Conservation (phyloP, 164 flowering plant species). For the Cinnamomum chago region DNA sequence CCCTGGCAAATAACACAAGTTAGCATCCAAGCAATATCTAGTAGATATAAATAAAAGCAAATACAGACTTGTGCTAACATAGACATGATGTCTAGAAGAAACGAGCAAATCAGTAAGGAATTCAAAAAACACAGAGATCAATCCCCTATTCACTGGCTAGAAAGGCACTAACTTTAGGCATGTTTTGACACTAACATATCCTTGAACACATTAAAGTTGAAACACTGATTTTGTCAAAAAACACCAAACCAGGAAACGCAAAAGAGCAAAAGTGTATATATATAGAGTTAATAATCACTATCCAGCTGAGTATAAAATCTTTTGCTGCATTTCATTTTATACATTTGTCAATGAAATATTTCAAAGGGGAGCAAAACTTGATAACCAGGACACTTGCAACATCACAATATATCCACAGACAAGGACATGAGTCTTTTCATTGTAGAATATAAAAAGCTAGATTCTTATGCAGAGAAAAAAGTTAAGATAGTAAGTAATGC, state of each 20-base stretch:
- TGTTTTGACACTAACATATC: not conserved
- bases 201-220: not conserved
- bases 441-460: too few relatives aligned
- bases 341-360: too few relatives aligned
- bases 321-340: too few relatives aligned
- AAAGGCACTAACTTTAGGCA: not conserved
- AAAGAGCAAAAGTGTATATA: not conserved
- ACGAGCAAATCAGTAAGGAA: not conserved
- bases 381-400: too few relatives aligned
- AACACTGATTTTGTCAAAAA: not conserved
- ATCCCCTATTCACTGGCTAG: not conserved
- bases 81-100: not conserved
- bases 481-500: too few relatives aligned
- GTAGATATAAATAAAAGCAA: not conserved
- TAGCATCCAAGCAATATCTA: not conserved
- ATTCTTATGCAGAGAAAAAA: too few relatives aligned
- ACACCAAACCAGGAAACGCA: not conserved
- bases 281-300: not conserved
- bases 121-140: not conserved
- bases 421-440: too few relatives aligned
- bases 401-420: too few relatives aligned
- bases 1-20: constrained; percentile 53
- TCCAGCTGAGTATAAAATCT: not conserved
- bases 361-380: too few relatives aligned
- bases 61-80: not conserved